phyloP scores from a whole-genome alignment of 768 basidiomycete genomes.

The Suillus sp. region DNA sequence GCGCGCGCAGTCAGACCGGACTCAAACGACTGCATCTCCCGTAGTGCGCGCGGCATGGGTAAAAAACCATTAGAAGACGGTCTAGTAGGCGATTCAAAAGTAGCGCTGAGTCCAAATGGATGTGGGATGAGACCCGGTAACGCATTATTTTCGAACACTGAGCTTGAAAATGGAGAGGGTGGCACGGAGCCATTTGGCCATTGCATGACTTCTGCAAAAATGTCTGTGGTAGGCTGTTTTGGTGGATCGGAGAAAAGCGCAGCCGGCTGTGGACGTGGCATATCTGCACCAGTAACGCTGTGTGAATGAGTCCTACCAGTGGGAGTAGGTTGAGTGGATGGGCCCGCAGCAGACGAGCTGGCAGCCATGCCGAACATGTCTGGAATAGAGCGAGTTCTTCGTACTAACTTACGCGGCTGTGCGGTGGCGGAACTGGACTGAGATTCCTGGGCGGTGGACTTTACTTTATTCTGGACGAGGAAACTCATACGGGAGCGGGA shows the following conservation, averaged over 20 bases:
- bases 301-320: slow-evolving; percentile 72
- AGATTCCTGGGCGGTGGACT: slow-evolving; percentile 39
- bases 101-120: slow-evolving; percentile 67
- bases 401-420: slow-evolving; percentile 52
- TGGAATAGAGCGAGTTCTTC: slow-evolving; percentile 77
- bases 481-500: slow-evolving; percentile 69
- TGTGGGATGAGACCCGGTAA: slow-evolving; percentile 37
- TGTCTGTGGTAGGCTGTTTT: slow-evolving; percentile 44
- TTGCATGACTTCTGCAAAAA: slow-evolving; percentile 68
- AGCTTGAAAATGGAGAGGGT: slow-evolving; percentile 40
- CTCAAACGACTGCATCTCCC: slow-evolving; percentile 88
- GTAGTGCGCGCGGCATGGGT: slow-evolving; percentile 56
- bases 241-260: slow-evolving; percentile 29
- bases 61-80: slow-evolving; percentile 45
- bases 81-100: slow-evolving; percentile 60
- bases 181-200: slow-evolving; percentile 45
- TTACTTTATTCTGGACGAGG: slow-evolving; percentile 52
- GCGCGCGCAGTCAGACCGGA: slow-evolving; percentile 78
- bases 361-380: slow-evolving; percentile 43
- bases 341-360: slow-evolving; percentile 33
- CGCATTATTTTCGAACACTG: slow-evolving; percentile 23
- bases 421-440: not conserved
- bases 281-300: slow-evolving; percentile 74
- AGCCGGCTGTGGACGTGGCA: slow-evolving; percentile 43
- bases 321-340: slow-evolving; percentile 31